These are phyloP conservation scores for Chaetomium sp. DNA, from an alignment of 2,329 filamentous ascomycete species.

Conservation along the genomic window DNA sequence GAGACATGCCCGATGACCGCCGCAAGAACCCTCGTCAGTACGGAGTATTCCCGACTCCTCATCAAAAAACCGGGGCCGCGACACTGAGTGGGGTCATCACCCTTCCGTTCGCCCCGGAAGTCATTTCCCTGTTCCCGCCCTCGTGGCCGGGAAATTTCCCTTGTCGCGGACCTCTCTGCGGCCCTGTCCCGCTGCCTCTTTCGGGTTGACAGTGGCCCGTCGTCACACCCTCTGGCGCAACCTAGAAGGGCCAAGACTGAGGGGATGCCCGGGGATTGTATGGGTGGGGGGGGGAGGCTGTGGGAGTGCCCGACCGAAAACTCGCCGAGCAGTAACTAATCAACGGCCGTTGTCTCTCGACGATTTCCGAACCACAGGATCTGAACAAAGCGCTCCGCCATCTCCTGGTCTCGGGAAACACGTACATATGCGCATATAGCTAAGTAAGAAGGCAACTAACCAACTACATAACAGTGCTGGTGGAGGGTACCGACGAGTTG, in stretches of 20 bases:
- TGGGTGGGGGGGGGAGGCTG: background rate
- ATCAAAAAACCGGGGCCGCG: background rate
- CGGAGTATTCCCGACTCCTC: background rate
- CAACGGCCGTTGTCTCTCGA: background rate
- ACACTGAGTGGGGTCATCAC: conserved; percentile 5
- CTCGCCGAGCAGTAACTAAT: background rate
- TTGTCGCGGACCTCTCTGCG: conserved; percentile 40
- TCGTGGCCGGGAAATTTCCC: conserved; percentile 40
- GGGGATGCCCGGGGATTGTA: background rate
- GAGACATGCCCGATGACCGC: background rate
- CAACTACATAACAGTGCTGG: background rate
- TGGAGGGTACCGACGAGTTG: background rate
- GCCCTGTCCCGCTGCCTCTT: conserved; percentile 30
- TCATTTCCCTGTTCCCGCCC: conserved; percentile 36
- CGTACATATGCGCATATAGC: background rate
- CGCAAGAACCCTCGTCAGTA: background rate
- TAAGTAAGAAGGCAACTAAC: background rate
- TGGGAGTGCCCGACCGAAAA: background rate
- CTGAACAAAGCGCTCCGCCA: background rate
- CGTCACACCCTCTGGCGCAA: conserved; percentile 7
- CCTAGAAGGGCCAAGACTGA: background rate
- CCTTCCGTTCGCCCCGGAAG: conserved; percentile 12
- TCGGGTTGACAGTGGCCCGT: conserved; percentile 13
- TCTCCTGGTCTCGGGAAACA: background rate
- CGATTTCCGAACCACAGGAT: background rate